Percentiles rank a stretch among this genome's conserved stretches.
These are phyloP conservation scores for Cyberlindnera lachancei DNA, from an alignment of 805 yeast species.

Conservation along the genomic window DNA sequence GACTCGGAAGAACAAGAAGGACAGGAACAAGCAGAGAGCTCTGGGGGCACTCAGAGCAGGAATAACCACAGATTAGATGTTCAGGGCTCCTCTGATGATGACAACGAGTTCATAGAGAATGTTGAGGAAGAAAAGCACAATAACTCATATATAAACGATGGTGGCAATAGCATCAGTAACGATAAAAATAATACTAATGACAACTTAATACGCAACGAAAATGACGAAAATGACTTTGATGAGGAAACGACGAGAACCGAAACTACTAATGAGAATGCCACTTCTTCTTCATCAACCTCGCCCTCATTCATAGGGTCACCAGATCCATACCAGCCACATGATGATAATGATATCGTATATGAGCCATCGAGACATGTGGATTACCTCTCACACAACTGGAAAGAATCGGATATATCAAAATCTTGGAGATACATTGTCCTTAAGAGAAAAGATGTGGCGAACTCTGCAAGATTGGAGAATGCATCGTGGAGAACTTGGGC, in stretches of 20 bases:
- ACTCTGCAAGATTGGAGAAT: constrained; percentile 71
- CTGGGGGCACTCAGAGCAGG: not conserved
- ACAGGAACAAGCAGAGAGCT: constrained; percentile 1
- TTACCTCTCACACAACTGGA: constrained; percentile 93
- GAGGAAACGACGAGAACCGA: not conserved
- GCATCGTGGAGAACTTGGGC: constrained; percentile 99
- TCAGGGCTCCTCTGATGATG: constrained; percentile 8
- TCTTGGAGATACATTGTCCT: constrained; percentile 92
- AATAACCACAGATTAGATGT: not conserved
- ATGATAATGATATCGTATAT: constrained; percentile 70
- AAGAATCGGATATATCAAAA: constrained; percentile 83
- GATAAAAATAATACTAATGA: not conserved
- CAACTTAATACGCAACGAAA: not conserved
- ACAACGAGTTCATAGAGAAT: constrained; percentile 19
- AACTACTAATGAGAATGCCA: constrained; percentile 34
- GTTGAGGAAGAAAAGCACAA: constrained; percentile 11
- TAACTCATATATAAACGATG: not conserved
- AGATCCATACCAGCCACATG: constrained; percentile 39
- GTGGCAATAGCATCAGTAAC: too few relatives aligned
- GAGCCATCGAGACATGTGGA: constrained; percentile 92
- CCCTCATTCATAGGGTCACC: constrained; percentile 28
- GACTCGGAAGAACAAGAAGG: constrained; percentile 6
- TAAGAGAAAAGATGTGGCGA: constrained; percentile 78
- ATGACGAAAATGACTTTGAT: not conserved
- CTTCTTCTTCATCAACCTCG: constrained; percentile 22